Conservation (phyloP, 176 grass and related monocot genomes). For the Oryza meyeriana region DNA sequence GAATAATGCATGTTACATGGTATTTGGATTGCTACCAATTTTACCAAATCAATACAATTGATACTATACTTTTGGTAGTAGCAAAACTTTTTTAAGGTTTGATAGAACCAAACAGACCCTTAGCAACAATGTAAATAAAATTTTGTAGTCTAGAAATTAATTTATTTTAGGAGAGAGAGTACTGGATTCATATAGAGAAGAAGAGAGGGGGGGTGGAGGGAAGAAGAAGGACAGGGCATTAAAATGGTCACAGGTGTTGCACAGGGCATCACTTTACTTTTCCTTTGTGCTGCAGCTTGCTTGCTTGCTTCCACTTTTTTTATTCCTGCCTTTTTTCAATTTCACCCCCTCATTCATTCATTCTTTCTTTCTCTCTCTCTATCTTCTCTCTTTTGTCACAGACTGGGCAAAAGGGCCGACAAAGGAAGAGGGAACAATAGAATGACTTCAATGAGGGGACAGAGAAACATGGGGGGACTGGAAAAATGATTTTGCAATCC, state of each 20-base stretch:
- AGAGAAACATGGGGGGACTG: conserved; percentile 59
- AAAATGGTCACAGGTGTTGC: conserved; percentile 32
- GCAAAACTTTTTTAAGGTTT: too few species aligned
- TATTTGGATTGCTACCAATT: too few species aligned
- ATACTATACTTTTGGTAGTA: too few species aligned
- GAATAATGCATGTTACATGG: too few species aligned
- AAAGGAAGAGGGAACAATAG: conserved; percentile 58
- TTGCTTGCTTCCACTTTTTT: conserved; percentile 10
- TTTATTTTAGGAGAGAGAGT: too few species aligned
- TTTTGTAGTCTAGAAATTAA: too few species aligned
- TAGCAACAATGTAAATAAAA: too few species aligned
- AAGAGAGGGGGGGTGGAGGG: not conserved
- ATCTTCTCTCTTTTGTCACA: conserved; percentile 19
- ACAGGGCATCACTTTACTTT: conserved; percentile 2
- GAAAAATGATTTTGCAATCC: conserved; percentile 81
- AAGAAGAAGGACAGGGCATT: conserved; percentile 14
- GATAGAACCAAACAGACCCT: too few species aligned
- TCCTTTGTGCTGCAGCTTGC: conserved; percentile 26
- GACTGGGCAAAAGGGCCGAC: conserved; percentile 32
- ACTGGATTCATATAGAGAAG: not conserved
- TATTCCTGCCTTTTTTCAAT: not conserved
- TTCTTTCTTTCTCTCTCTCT: not conserved
- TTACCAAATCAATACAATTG: too few species aligned
- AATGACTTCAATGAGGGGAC: conserved; percentile 63
- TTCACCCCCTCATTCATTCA: not conserved